A percentile compares a stretch with the other conserved stretches of the same genome.
Evolutionary conservation across 108 stramenopile genomes (phyloP).

Genomic region (Conticribra guillardii): DNA sequence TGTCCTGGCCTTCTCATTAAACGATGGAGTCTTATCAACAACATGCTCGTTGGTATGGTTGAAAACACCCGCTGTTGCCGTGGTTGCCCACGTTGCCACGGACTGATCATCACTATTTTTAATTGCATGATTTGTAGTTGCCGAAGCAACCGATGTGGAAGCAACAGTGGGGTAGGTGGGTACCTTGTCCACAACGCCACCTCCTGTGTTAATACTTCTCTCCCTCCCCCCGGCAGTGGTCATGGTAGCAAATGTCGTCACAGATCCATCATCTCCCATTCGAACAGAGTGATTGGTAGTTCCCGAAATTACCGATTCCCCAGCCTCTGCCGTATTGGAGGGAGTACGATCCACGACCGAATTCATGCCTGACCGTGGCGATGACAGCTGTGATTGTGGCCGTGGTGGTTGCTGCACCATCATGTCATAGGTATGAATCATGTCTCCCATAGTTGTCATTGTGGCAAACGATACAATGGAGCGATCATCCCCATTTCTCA

Average conservation of each 20-base stretch:
- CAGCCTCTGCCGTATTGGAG: conserved; percentile 28
- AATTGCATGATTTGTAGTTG: conserved; percentile 25
- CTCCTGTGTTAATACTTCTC: neutral
- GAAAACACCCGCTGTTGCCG: conserved; percentile 17
- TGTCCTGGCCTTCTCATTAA: neutral
- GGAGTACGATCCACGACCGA: conserved; percentile 27
- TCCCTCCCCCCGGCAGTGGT: conserved; percentile 33
- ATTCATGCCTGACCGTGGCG: neutral
- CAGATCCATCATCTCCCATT: conserved; percentile 34
- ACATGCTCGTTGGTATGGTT: conserved; percentile 1
- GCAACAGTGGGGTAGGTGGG: neutral
- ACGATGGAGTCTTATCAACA: conserved; percentile 14
- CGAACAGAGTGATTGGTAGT: conserved; percentile 35
- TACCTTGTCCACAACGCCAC: conserved; percentile 7
- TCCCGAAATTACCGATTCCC: conserved; percentile 19
- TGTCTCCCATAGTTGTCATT: neutral
- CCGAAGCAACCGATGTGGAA: conserved; percentile 8
- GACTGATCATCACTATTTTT: conserved; percentile 44
- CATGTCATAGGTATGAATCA: neutral
- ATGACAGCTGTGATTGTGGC: neutral
- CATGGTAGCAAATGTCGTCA: conserved; percentile 41
- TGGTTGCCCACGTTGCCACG: conserved; percentile 47
- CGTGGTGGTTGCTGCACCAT: neutral
- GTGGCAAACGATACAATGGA: conserved; percentile 3
- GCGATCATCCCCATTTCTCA: conserved; percentile 10